Percentiles rank a stretch among this genome's conserved stretches.
These are phyloP conservation scores for Leptographium procerum DNA, from an alignment of 2,329 filamentous ascomycete genomes.

Conservation along the genomic window DNA sequence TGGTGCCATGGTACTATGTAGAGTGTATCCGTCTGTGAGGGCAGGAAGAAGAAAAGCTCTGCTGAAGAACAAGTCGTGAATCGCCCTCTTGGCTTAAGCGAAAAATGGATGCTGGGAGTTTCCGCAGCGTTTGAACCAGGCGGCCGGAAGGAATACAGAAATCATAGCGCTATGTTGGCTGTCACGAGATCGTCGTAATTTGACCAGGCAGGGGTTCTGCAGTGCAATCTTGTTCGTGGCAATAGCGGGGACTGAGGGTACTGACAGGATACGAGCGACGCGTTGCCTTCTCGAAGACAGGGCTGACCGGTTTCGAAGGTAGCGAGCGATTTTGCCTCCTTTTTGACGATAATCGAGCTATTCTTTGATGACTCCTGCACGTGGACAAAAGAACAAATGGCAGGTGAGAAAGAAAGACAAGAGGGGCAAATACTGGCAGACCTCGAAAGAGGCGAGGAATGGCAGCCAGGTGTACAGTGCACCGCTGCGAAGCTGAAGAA, in stretches of 20 bases:
- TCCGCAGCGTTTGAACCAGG: background rate
- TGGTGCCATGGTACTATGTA: conserved; percentile 6
- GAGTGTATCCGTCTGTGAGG: background rate
- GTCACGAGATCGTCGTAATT: conserved; percentile 11
- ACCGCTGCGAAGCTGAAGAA: background rate
- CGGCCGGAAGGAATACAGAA: background rate
- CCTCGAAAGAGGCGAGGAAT: background rate
- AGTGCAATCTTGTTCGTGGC: conserved; percentile 9
- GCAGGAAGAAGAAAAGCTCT: background rate
- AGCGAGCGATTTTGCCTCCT: background rate
- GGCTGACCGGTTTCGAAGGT: background rate
- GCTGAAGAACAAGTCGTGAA: background rate
- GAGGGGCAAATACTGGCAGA: background rate
- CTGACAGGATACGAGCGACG: background rate
- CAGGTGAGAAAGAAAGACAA: background rate
- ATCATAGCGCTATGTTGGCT: conserved; percentile 2
- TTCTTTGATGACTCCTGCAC: background rate
- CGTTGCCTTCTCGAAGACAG: background rate
- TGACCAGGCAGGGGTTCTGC: conserved; percentile 3
- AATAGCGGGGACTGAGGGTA: conserved; percentile 7
- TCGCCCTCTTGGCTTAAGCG: background rate
- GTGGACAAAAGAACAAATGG: background rate
- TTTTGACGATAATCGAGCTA: background rate
- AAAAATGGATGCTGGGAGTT: background rate
- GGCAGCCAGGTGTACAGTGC: background rate